These are phyloP conservation scores for Tribonema minus DNA, from an alignment of 108 stramenopile species.

Conservation along the genomic window DNA sequence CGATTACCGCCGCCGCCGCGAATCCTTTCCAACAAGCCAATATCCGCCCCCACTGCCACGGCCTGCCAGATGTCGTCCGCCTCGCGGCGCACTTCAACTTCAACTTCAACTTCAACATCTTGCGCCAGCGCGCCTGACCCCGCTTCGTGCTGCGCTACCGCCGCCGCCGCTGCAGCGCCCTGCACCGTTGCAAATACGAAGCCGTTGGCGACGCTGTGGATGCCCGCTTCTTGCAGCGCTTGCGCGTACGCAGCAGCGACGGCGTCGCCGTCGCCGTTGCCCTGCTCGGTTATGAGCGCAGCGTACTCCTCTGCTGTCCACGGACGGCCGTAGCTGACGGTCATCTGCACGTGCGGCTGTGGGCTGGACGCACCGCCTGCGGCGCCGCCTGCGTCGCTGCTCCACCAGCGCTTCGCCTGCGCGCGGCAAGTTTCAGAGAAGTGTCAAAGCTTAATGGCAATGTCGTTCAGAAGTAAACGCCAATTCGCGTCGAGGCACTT, in stretches of 20 bases:
- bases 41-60: no score
- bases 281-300: background rate
- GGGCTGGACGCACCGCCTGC: background rate
- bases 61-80: no score
- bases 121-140: no score
- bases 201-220: background rate
- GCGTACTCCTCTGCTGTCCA: background rate
- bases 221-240: background rate
- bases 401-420: background rate
- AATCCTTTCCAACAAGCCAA: no score
- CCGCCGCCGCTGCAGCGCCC: no score
- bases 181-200: no score
- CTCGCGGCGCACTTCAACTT: no score
- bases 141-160: no score
- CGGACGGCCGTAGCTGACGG: background rate
- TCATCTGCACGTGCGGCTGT: background rate
- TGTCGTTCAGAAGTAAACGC: background rate
- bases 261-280: background rate
- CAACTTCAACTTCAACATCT: no score
- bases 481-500: background rate
- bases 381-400: background rate
- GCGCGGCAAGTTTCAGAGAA: background rate
- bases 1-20: no score
- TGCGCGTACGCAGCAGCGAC: background rate
- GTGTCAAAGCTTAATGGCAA: background rate